phyloP scores from a whole-genome alignment of 1,284 basidiomycete genomes.

The Cronartium quercuum region DNA sequence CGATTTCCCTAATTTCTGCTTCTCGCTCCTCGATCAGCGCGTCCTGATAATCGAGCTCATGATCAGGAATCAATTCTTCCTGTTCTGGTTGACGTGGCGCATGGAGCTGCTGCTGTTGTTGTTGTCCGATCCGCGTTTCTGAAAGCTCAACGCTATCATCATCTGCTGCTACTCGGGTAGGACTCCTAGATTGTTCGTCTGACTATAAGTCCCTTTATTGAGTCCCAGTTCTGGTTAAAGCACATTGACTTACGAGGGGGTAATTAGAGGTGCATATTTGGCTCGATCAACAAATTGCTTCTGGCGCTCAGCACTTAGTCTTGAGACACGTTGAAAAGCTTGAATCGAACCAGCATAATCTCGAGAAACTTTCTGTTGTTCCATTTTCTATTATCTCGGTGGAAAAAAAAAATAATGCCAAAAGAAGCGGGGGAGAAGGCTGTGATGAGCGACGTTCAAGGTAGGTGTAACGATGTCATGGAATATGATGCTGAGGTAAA shows the following conservation, averaged over 20 bases:
- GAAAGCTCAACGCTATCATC: constrained; percentile 35
- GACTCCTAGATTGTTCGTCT: constrained; percentile 39
- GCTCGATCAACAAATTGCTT: constrained; percentile 73
- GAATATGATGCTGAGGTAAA: too few species aligned
- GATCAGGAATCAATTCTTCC: constrained; percentile 55
- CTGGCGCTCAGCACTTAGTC: constrained; percentile 78
- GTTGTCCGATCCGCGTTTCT: constrained; percentile 28
- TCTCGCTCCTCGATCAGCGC: constrained; percentile 92
- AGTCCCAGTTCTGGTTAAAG: too few species aligned
- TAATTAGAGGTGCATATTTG: constrained; percentile 54
- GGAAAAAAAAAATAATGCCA: neutral
- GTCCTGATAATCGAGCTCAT: constrained; percentile 92
- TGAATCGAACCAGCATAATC: constrained; percentile 84
- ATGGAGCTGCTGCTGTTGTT: constrained; percentile 48
- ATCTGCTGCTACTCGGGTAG: neutral
- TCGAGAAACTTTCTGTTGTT: constrained; percentile 51
- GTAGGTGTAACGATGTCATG: too few species aligned
- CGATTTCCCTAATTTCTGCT: constrained; percentile 89
- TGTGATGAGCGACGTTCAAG: too few species aligned
- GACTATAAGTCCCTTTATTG: too few species aligned
- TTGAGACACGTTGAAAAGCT: constrained; percentile 84
- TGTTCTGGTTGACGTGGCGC: constrained; percentile 46
- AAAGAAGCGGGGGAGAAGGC: too few species aligned
- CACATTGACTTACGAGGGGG: constrained; percentile 61
- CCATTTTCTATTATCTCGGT: constrained; percentile 31